Evolutionary conservation across 2,329 filamentous ascomycete species (phyloP).

Genomic region (Cordyceps cicadae): DNA sequence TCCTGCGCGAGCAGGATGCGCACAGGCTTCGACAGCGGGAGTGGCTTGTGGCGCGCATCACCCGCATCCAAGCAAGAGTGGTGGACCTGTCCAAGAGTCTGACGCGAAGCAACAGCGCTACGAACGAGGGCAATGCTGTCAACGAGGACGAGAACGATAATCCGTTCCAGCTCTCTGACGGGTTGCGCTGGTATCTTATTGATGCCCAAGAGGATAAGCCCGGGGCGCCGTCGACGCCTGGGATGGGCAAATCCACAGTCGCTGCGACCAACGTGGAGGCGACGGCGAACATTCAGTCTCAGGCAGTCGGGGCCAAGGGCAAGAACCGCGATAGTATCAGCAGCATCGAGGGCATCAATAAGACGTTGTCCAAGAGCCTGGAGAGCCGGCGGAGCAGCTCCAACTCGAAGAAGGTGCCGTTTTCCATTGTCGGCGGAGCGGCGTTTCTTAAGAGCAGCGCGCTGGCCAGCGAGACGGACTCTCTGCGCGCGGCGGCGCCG

Average conservation of each 20-base stretch:
- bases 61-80: constrained; percentile 82
- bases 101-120: constrained; percentile 29
- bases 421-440: constrained; percentile 36
- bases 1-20: constrained; percentile 83
- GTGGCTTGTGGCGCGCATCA: constrained; percentile 93
- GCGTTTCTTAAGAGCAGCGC: constrained; percentile 41
- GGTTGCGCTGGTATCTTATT: constrained; percentile 90
- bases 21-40: constrained; percentile 80
- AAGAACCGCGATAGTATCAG: constrained; percentile 38
- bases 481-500: constrained; percentile 41
- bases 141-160: constrained; percentile 79
- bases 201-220: constrained; percentile 91
- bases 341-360: constrained; percentile 64
- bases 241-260: constrained; percentile 84
- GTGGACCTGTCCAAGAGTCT: constrained; percentile 83
- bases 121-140: constrained; percentile 33
- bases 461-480: constrained; percentile 51
- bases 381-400: constrained; percentile 87
- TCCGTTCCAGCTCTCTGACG: constrained; percentile 92
- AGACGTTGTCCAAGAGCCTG: constrained; percentile 75
- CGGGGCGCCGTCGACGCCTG: constrained; percentile 83
- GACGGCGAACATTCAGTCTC: constrained; percentile 59
- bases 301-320: constrained; percentile 37
- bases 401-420: constrained; percentile 68
- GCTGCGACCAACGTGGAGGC: constrained; percentile 82